These are phyloP conservation scores for Erodium maritimum DNA, from an alignment of 345 rosid genomes.

Conservation along the genomic window DNA sequence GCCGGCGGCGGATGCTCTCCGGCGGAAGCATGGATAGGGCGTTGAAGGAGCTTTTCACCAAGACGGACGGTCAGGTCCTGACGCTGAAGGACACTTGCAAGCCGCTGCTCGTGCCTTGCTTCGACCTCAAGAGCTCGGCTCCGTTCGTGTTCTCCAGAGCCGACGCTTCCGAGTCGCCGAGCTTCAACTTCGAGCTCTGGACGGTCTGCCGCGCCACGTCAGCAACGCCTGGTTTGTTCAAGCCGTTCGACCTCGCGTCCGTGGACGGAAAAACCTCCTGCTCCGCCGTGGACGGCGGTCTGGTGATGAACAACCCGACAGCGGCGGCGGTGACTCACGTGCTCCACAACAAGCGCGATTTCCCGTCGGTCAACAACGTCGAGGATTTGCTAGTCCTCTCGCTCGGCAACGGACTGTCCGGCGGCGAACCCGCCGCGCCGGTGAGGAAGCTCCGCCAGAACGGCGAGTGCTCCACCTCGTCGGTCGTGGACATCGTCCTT, in stretches of 20 bases:
- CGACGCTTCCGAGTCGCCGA: constrained; percentile 78
- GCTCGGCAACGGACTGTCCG: constrained; percentile 58
- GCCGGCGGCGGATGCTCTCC: constrained; percentile 43
- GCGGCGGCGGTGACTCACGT: constrained; percentile 92
- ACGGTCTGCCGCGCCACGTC: constrained; percentile 85
- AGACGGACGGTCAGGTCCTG: constrained; percentile 53
- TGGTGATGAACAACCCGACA: constrained; percentile 97
- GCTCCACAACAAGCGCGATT: constrained; percentile 89
- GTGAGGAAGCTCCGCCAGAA: constrained; percentile 22
- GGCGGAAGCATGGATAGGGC: constrained; percentile 60
- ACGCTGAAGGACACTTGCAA: constrained; percentile 84
- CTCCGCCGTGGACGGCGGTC: constrained; percentile 79
- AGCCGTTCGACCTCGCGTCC: constrained; percentile 56
- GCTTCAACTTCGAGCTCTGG: constrained; percentile 91
- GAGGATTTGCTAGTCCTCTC: constrained; percentile 83
- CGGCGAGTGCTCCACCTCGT: constrained; percentile 63
- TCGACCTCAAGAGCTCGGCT: constrained; percentile 77
- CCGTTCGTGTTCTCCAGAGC: constrained; percentile 98
- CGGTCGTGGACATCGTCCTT: constrained; percentile 60
- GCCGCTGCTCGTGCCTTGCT: constrained; percentile 94
- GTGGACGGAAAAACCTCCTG: constrained; percentile 75
- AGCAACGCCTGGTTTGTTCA: constrained; percentile 75
- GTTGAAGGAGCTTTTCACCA: constrained; percentile 40
- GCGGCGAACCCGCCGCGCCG: constrained; percentile 15
- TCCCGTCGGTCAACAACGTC: constrained; percentile 70